Percentiles rank a stretch among this genome's conserved stretches.
These are phyloP conservation scores for Metarhizium anisopliae DNA, from an alignment of 2,329 filamentous ascomycete genomes.

Conservation along the genomic window DNA sequence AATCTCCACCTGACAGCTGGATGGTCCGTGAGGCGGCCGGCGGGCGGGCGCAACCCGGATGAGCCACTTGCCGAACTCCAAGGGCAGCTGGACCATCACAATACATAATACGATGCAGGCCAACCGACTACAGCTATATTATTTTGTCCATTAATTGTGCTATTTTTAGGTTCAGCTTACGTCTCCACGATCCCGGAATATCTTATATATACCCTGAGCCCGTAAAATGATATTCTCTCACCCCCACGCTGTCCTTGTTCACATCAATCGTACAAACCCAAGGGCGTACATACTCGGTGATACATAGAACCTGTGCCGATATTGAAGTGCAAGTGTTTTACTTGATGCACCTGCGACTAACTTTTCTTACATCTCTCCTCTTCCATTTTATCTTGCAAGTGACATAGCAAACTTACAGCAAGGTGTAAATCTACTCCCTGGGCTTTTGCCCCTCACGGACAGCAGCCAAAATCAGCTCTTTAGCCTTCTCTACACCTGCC, in stretches of 20 bases:
- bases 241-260: not conserved
- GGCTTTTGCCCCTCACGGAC: conserved; percentile 51
- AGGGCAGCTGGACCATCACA: too few species aligned
- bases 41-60: too few species aligned
- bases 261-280: not conserved
- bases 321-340: not conserved
- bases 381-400: not conserved
- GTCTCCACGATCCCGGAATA: not conserved
- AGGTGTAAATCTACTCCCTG: conserved; percentile 16
- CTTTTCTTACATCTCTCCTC: not conserved
- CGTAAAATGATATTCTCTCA: not conserved
- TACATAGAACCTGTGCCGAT: not conserved
- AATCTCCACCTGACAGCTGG: too few species aligned
- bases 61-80: too few species aligned
- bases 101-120: too few species aligned
- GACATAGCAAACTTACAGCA: not conserved
- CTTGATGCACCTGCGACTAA: not conserved
- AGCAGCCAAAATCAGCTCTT: conserved; percentile 78
- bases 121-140: not conserved
- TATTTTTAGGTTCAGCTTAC: not conserved
- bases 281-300: not conserved
- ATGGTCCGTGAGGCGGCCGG: too few species aligned
- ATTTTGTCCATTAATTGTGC: not conserved
- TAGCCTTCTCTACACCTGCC: conserved; percentile 78
- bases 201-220: not conserved